Evolutionary conservation across 129 eudicot species (phyloP), one percentile per base, ranked within the genome.

Genomic region (Oenanthe sinensis): DNA sequence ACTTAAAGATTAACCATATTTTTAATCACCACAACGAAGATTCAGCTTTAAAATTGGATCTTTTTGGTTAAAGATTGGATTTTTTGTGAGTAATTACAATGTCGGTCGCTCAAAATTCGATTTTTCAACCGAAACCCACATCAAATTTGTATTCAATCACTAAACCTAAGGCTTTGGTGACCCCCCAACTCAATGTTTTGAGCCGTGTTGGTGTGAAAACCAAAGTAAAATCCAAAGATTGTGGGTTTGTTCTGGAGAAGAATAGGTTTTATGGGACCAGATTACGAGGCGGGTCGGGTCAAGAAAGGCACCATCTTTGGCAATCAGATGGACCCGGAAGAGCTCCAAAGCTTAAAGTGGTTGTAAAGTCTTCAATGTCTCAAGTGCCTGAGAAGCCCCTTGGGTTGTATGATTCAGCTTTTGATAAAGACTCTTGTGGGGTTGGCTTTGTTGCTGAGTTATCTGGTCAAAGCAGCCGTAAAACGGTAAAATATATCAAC

Each of bases 391-490:
- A 92, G 83, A 92, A 92, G 87, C 99, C 99, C 0, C 87, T 92
- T 7, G 99, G 99, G 19, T 84, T 96, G 3, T 96, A 96, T 73
- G 97, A 96, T 85, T 93, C 99, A 1, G 75, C 85, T 3, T 81
- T 86, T 77, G 99, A 96, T 81, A 96, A 96, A 85, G 99, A 96
- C 75, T 87, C 97, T 50, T 96, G 99, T 79, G 99, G 99, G 60
- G 99, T 96, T 26, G 99, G 99, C 4, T 96, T 96, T 52, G 97
- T 96, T 16, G 99, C 99, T 74, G 97, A 96, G 78, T 88, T 96
- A 68, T 92, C 99, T 71, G 99, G 99, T 24, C 71, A 84, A 75
- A 74, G 88, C 78, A 92, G 91, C 86, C 87, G 99, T 9, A 89
- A 96, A 90, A 96, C 99, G 91, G 99, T 96, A 85, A 8, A 24